Conservation (phyloP, 352 stramenopile genomes). For the Phytophthora pini region DNA sequence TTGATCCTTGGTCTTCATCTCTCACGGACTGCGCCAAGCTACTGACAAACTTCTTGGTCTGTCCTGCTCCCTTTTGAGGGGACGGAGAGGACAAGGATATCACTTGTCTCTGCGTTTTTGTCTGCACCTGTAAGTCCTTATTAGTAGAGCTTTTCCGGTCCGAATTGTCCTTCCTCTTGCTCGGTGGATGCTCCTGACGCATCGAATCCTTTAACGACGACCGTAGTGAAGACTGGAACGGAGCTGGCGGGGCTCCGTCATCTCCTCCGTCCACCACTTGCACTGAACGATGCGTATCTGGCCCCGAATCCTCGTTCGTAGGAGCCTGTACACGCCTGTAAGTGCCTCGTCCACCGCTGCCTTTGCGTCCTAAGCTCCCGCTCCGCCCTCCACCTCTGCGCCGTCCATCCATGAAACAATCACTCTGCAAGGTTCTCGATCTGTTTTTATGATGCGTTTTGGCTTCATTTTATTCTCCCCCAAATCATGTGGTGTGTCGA, state of each 20-base stretch:
- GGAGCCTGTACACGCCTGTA: constrained; percentile 56
- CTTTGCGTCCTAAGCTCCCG: constrained; percentile 29
- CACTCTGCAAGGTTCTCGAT: constrained; percentile 5
- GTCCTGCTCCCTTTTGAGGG: constrained; percentile 27
- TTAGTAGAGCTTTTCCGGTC: constrained; percentile 17
- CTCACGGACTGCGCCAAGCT: constrained; percentile 44
- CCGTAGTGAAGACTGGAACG: constrained; percentile 64
- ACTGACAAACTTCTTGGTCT: constrained; percentile 45
- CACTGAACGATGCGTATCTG: constrained; percentile 25
- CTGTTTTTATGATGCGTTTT: constrained; percentile 11
- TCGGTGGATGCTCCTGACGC: constrained; percentile 5
- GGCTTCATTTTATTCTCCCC: constrained; percentile 13
- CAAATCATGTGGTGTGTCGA: constrained; percentile 23
- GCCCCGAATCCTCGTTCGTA: constrained; percentile 9
- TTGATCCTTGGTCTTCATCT: constrained; percentile 22
- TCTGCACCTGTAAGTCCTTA: constrained; percentile 34
- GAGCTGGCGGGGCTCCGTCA: constrained; percentile 2
- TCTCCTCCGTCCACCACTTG: constrained; percentile 27
- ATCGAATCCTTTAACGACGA: constrained; percentile 61
- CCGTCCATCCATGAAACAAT: constrained; percentile 45
- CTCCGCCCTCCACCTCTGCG: constrained; percentile 43
- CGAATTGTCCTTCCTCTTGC: constrained; percentile 28
- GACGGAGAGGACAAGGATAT: constrained; percentile 47
- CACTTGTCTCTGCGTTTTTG: constrained; percentile 31
- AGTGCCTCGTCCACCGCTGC: constrained; percentile 25